phyloP scores from a whole-genome alignment of 805 yeast genomes.

The Lachancea kluyveri region DNA sequence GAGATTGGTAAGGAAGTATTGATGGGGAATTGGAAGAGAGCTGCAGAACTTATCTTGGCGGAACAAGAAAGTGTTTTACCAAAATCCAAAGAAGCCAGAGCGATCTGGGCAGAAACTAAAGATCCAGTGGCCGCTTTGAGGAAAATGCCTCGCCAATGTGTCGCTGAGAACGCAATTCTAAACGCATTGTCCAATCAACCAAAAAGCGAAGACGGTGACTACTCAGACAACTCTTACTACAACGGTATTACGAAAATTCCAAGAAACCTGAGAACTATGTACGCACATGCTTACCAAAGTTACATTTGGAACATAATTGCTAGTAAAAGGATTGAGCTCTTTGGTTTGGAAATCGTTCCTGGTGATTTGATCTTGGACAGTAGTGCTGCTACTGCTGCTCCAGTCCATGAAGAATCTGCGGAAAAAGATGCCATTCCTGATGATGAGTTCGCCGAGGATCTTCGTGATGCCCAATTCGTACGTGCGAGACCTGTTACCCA shows the following conservation, averaged over 20 bases:
- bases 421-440: constrained; percentile 49
- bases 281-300: constrained; percentile 96
- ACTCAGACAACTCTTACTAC: constrained; percentile 52
- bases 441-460: constrained; percentile 62
- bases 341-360: constrained; percentile 61
- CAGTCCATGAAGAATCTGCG: constrained; percentile 23
- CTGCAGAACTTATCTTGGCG: constrained; percentile 69
- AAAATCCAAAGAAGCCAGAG: constrained; percentile 76
- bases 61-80: constrained; percentile 84
- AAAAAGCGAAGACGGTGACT: constrained; percentile 36
- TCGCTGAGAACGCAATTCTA: constrained; percentile 76
- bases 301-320: constrained; percentile 90
- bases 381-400: constrained; percentile 12
- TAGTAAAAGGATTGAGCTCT: constrained; percentile 63
- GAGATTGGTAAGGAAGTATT: constrained; percentile 69
- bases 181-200: constrained; percentile 47
- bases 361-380: constrained; percentile 69
- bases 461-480: constrained; percentile 46
- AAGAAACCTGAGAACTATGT: constrained; percentile 86
- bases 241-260: constrained; percentile 86
- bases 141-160: constrained; percentile 80
- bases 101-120: constrained; percentile 67
- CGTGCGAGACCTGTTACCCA: constrained; percentile 72
- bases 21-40: constrained; percentile 70
- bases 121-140: constrained; percentile 61